Conservation (phyloP, 306 rosid species). For the Herpetospermum pedunculosum region DNA sequence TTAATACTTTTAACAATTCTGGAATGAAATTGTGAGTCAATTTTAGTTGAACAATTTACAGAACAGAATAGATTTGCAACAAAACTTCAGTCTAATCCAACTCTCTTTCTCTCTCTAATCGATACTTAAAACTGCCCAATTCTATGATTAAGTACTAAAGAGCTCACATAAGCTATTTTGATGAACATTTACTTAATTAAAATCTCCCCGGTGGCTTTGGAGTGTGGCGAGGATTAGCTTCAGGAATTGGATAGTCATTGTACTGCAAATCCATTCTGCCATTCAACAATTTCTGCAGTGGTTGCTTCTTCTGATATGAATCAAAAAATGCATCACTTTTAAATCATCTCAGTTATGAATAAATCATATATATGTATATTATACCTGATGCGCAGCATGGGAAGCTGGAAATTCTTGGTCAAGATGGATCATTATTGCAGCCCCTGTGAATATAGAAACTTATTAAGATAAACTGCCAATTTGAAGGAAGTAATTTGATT, state of each 20-base stretch:
- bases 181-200: not conserved
- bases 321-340: not conserved
- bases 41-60: not conserved
- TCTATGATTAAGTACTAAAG: not conserved
- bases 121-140: not conserved
- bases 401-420: not conserved
- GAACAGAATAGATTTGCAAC: not conserved
- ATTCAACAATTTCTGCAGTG: not conserved
- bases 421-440: not conserved
- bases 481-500: not conserved
- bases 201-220: not conserved
- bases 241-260: conserved; percentile 1
- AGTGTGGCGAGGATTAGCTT: conserved; percentile 11
- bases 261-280: conserved; percentile 5
- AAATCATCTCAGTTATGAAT: not conserved
- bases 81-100: not conserved
- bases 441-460: not conserved
- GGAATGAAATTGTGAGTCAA: not conserved
- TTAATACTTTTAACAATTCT: not conserved
- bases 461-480: not conserved
- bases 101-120: not conserved
- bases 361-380: too few species aligned
- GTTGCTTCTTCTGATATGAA: not conserved
- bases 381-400: not conserved
- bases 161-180: not conserved